Percentiles rank a stretch among this genome's conserved stretches.
These are phyloP conservation scores for Diddensiella caesifluorescens DNA, from an alignment of 805 yeast species.

Conservation along the genomic window DNA sequence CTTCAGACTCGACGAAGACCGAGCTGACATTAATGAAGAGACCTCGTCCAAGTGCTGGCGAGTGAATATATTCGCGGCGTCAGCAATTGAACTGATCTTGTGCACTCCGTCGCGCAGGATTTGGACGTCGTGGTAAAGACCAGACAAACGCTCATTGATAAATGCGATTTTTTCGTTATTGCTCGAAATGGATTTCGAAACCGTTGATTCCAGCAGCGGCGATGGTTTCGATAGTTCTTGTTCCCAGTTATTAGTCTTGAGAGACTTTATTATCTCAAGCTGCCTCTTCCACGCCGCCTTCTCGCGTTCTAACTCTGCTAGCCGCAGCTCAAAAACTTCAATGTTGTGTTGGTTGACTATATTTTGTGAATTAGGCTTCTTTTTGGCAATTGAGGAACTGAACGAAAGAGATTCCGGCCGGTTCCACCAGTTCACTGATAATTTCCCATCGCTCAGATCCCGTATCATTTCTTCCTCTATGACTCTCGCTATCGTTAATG, in stretches of 20 bases:
- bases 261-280: neutral
- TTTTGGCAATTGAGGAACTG: conserved; percentile 23
- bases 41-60: conserved; percentile 15
- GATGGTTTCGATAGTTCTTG: neutral
- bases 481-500: conserved; percentile 44
- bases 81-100: conserved; percentile 21
- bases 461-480: conserved; percentile 58
- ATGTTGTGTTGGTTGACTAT: conserved; percentile 45
- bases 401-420: conserved; percentile 30
- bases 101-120: conserved; percentile 21
- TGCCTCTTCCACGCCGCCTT: conserved; percentile 42
- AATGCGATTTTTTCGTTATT: neutral
- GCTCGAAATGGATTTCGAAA: neutral
- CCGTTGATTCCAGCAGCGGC: neutral
- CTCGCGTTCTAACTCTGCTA: conserved; percentile 42
- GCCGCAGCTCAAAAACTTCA: conserved; percentile 41
- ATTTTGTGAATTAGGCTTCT: conserved; percentile 56
- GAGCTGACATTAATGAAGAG: neutral
- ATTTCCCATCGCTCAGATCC: conserved; percentile 54
- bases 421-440: conserved; percentile 67
- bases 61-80: conserved; percentile 21
- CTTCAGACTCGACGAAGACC: neutral
- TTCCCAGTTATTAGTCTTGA: neutral
- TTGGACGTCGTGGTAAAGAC: conserved; percentile 1
- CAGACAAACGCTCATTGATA: neutral